Evolutionary conservation across 2,329 filamentous ascomycete species (phyloP).

Genomic region (Talaromyces marneffei): DNA sequence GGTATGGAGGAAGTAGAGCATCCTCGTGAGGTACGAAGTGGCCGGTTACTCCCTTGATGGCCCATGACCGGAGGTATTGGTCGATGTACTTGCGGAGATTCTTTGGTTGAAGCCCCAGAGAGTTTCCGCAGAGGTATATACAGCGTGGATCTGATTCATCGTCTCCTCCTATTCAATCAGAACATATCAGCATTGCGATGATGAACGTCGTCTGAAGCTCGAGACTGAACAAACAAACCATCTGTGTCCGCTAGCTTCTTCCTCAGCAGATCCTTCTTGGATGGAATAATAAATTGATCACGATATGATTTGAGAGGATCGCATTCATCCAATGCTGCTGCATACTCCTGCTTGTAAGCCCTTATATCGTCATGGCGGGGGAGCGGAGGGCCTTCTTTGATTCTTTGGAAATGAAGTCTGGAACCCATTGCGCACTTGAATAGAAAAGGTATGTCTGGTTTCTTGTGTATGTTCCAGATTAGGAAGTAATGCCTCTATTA

Average conservation of each 20-base stretch:
- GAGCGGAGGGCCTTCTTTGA: conserved; percentile 24
- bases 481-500: neutral
- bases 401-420: conserved; percentile 23
- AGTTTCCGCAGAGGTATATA: conserved; percentile 87
- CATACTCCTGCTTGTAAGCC: conserved; percentile 35
- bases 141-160: conserved; percentile 40
- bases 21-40: conserved; percentile 68
- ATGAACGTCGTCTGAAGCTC: conserved; percentile 35
- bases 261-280: conserved; percentile 63
- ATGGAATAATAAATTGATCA: conserved; percentile 70
- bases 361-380: conserved; percentile 22
- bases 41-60: conserved; percentile 73
- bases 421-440: conserved; percentile 25
- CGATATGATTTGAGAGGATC: conserved; percentile 58
- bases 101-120: conserved; percentile 75
- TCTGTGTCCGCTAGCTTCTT: conserved; percentile 49
- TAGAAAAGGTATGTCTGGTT: no score
- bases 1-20: conserved; percentile 64
- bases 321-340: conserved; percentile 50
- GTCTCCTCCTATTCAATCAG: neutral
- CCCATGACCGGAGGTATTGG: conserved; percentile 76
- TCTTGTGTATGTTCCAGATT: no score
- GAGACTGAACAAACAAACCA: conserved; percentile 48
- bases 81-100: conserved; percentile 60
- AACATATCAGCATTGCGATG: neutral